A percentile compares a stretch with the other conserved stretches of the same genome.
These are phyloP conservation scores for Oryza longistaminata DNA, from an alignment of 176 grass and related monocot genomes.

Conservation along the genomic window DNA sequence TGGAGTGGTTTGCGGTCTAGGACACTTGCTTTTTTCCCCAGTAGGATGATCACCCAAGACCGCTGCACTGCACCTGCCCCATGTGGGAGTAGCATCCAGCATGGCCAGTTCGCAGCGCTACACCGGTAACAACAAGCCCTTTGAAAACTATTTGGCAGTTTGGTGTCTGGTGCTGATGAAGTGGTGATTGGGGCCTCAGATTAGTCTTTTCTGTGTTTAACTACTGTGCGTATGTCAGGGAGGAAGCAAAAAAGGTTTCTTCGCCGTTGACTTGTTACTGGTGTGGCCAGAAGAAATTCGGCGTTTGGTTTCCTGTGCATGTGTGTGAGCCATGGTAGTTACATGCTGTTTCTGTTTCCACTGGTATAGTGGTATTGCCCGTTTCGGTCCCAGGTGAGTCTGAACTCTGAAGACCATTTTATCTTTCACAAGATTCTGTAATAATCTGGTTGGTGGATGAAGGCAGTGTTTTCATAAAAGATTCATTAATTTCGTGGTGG, in stretches of 20 bases:
- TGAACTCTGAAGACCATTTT: background rate
- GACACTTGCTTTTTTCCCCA: background rate
- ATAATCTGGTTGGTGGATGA: background rate
- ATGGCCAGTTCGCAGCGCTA: background rate
- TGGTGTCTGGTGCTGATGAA: background rate
- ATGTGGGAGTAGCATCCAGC: constrained; percentile 34
- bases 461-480: background rate
- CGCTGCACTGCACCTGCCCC: constrained; percentile 2
- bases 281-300: background rate
- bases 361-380: too few species aligned
- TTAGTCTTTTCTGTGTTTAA: background rate
- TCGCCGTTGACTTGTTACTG: background rate
- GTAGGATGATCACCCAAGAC: background rate
- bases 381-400: too few species aligned
- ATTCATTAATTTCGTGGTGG: background rate
- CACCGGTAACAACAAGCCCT: background rate
- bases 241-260: background rate
- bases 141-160: constrained; percentile 3
- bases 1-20: background rate
- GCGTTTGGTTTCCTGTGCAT: background rate
- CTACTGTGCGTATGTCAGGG: background rate
- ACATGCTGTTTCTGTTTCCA: too few species aligned
- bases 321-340: too few species aligned
- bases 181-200: background rate
- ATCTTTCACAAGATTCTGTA: background rate